Conservation (phyloP, 2,329 filamentous ascomycete species). For the Diaporthe citrichinensis region DNA sequence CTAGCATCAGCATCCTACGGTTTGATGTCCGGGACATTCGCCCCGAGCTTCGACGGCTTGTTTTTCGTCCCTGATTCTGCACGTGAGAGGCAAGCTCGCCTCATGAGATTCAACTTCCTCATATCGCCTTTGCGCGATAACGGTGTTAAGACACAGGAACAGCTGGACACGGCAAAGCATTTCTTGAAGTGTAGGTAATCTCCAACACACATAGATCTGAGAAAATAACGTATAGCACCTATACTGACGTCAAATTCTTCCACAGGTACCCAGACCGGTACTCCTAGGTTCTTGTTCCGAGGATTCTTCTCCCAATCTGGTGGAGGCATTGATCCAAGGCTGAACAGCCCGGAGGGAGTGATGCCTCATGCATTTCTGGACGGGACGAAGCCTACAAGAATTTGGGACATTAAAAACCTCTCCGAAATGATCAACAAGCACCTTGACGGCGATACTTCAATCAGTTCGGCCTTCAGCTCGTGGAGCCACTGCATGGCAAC, state of each 20-base stretch:
- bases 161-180: not conserved
- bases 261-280: not conserved
- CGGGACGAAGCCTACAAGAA: not conserved
- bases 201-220: accelerated
- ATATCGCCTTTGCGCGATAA: too few relatives aligned
- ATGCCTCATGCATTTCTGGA: not conserved
- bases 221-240: not conserved
- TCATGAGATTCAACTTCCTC: not conserved
- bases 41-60: too few relatives aligned
- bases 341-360: not conserved
- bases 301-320: not conserved
- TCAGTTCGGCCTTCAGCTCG: not conserved
- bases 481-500: not conserved
- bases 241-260: not conserved
- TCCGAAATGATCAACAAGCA: not conserved
- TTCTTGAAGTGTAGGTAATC: not conserved
- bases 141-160: not conserved
- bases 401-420: not conserved
- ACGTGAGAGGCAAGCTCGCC: not conserved
- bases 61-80: too few relatives aligned
- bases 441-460: accelerated
- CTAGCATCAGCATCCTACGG: too few relatives aligned
- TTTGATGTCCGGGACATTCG: too few relatives aligned
- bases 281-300: not conserved
- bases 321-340: not conserved